Conservation (phyloP, 768 basidiomycete genomes). For the Lactarius tabidus region DNA sequence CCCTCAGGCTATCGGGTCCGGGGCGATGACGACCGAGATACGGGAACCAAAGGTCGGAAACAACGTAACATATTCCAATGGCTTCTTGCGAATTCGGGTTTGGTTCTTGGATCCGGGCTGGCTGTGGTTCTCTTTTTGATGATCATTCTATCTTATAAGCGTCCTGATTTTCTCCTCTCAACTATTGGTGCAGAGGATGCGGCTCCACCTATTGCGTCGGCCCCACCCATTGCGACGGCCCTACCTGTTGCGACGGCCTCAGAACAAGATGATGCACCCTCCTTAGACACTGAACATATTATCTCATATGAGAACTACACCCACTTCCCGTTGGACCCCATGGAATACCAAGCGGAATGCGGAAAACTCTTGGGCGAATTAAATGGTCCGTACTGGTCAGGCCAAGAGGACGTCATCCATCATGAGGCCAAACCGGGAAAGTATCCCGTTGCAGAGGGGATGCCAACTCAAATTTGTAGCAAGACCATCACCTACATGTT, state of each 20-base stretch:
- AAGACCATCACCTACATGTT: slow-evolving; percentile 70
- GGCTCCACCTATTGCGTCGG: slow-evolving; percentile 23
- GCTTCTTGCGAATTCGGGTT: slow-evolving; percentile 33
- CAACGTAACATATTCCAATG: slow-evolving; percentile 4
- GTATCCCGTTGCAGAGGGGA: slow-evolving; percentile 30
- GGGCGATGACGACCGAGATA: slow-evolving; percentile 38
- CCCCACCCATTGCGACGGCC: no score
- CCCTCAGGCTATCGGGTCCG: slow-evolving; percentile 38
- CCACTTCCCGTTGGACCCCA: slow-evolving; percentile 51
- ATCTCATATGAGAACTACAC: slow-evolving; percentile 58
- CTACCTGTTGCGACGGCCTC: slow-evolving; percentile 24
- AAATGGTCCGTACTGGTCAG: slow-evolving; percentile 55
- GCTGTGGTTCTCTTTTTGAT: slow-evolving; percentile 46
- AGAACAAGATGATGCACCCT: slow-evolving; percentile 26
- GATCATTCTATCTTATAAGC: slow-evolving; percentile 45
- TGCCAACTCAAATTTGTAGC: slow-evolving; percentile 38
- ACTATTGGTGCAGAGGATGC: slow-evolving; percentile 38
- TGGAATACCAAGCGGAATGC: slow-evolving; percentile 57
- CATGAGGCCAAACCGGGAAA: slow-evolving; percentile 26
- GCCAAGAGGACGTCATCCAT: slow-evolving; percentile 34
- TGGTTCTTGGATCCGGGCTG: slow-evolving; percentile 43
- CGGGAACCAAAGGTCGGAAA: slow-evolving; percentile 12
- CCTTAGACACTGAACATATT: slow-evolving; percentile 25
- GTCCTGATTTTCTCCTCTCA: slow-evolving; percentile 44
- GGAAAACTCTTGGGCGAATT: slow-evolving; percentile 43